Conservation (phyloP, 345 rosid species). For the Lepidium aucheri region DNA sequence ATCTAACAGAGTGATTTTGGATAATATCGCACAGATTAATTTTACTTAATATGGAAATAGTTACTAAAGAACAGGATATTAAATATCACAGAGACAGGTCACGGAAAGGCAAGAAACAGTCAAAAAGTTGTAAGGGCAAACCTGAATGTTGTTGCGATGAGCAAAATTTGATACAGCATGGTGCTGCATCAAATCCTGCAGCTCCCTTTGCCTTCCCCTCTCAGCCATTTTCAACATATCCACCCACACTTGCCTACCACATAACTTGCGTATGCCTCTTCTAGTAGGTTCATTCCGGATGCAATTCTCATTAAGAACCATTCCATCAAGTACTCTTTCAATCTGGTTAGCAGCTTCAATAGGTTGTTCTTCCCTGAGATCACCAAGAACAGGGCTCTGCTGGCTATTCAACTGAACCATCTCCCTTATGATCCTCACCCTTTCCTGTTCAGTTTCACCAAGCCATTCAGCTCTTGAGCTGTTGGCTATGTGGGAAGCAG, state of each 20-base stretch:
- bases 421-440: constrained; percentile 84
- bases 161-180: constrained; percentile 79
- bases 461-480: constrained; percentile 65
- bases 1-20: background rate
- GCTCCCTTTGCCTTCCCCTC: constrained; percentile 73
- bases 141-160: constrained; percentile 95
- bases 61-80: background rate
- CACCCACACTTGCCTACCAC: constrained; percentile 82
- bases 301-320: constrained; percentile 39
- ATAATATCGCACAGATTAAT: background rate
- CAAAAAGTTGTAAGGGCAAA: constrained; percentile 8
- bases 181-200: constrained; percentile 54
- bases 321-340: constrained; percentile 69
- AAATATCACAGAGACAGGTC: constrained; percentile 2
- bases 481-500: constrained; percentile 35
- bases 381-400: constrained; percentile 52
- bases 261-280: constrained; percentile 71
- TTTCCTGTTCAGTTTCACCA: constrained; percentile 89
- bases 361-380: constrained; percentile 49
- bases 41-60: background rate
- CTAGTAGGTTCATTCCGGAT: constrained; percentile 39
- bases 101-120: background rate
- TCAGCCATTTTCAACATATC: constrained; percentile 85
- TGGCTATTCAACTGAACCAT: constrained; percentile 70
- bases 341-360: constrained; percentile 51